Evolutionary conservation across 129 eudicot genomes (phyloP), one percentile per base, ranked within the genome.

Genomic region (Centella asiatica): DNA sequence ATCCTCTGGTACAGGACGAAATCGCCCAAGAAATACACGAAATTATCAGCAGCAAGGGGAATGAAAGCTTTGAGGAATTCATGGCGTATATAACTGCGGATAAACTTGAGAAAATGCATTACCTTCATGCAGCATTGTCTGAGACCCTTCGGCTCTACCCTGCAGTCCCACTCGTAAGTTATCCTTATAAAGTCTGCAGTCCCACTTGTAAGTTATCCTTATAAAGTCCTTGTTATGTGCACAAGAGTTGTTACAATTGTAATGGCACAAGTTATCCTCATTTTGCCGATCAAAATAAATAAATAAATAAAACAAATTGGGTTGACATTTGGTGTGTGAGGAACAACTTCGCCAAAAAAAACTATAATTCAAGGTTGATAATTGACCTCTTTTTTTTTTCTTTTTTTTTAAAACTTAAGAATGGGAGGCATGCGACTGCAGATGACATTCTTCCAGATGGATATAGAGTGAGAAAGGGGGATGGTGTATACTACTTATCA

Each of bases 391-490:
- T 42, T 1, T 19, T 1, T 20, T 27, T 65, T 46, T 48, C 4
- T 4, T 39, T 11, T 40, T 28, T 27, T 5, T 44, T 5, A 52
- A 85, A n/a, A n/a, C n/a, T n/a, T n/a, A n/a, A n/a, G 97, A 92
- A 89, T 66, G 88, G 92, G 46, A 89, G 92, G 75, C 71, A 73
- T 69, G 87, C 92, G 44, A 79, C 77, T 50, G 65, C 52, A 9
- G 95, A 89, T 61, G 95, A 89, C 59, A 68, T 61, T 60, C 95
- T 89, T 52, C 97, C 95, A 1, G 95, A 85, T 80, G 97, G 97
- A 7, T 76, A 52, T 47, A 59, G 68, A 72, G 58, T 85, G 62
- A 89, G 73, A 64, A 83, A 83, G 62, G 97, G 97, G 44, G 97
- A 89, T 8, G 81, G 77, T 1, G 83, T 85, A 7, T 78, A 78